Percentiles rank a stretch among this genome's conserved stretches.
Conservation (phyloP, 495 filamentous ascomycete genomes). For the Umbilicaria muhlenbergii region DNA sequence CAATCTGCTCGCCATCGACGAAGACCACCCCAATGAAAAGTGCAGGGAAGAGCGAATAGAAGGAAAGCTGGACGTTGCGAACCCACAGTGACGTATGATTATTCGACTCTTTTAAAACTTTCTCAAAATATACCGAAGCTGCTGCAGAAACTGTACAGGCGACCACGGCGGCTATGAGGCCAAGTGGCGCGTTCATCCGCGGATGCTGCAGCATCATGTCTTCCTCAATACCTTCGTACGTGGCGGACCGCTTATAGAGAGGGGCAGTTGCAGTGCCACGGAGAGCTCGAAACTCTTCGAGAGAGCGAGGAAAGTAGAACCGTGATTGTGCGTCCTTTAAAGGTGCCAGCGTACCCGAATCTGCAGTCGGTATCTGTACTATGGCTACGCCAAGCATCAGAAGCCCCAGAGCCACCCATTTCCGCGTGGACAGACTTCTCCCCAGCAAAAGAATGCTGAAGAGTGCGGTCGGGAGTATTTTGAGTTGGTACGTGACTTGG, state of each 20-base stretch:
- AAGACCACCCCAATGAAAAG: slow-evolving; percentile 73
- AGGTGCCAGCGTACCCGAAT: slow-evolving; percentile 23
- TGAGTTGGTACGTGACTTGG: slow-evolving; percentile 84
- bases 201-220: slow-evolving; percentile 50
- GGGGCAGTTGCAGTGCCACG: slow-evolving; percentile 24
- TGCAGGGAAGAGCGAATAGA: slow-evolving; percentile 81
- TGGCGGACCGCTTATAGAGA: slow-evolving; percentile 67
- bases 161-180: slow-evolving; percentile 60
- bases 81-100: slow-evolving; percentile 67
- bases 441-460: slow-evolving; percentile 68
- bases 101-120: slow-evolving; percentile 71
- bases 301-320: slow-evolving; percentile 58
- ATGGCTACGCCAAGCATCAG: slow-evolving; percentile 74
- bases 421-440: slow-evolving; percentile 47
- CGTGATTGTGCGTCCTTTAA: slow-evolving; percentile 23
- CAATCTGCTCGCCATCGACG: slow-evolving; percentile 72
- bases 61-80: slow-evolving; percentile 81
- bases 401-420: slow-evolving; percentile 70
- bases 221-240: slow-evolving; percentile 83
- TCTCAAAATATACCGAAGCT: slow-evolving; percentile 88
- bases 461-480: slow-evolving; percentile 81
- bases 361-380: slow-evolving; percentile 59
- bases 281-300: slow-evolving; percentile 36
- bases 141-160: slow-evolving; percentile 67
- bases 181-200: slow-evolving; percentile 57